Base-by-base conservation (phyloP, 1,284 basidiomycete species). In the Grifola frondosa region DNA sequence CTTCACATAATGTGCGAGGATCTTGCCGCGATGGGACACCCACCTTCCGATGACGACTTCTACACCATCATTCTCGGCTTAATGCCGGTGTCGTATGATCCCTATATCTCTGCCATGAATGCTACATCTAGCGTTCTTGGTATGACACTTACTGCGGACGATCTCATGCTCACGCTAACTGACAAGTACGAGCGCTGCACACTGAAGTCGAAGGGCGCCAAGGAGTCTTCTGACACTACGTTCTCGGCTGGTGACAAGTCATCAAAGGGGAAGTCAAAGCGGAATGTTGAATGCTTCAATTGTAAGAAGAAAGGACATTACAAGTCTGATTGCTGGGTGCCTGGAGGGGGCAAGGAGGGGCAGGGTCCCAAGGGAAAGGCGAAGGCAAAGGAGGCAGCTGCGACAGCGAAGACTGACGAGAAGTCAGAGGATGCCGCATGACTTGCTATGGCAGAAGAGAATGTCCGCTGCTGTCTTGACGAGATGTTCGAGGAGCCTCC, bases 341-440 rank as follows among this genome's bases (percentile, higher is more conserved):
- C 47, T 29, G 64, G 64, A 9, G 63, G 63, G 40, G 60, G 53
- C 23, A 62, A 59, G 39, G 56, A 62, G 26, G 58, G 56, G n/a
- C 56, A 58, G 49, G 52, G 46, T 4, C 56, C 48, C 31, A 40
- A 40, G 38, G 46, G 41, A 23, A 53, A 56, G 37, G 40, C 17
- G 8, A 52, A 48, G 32, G 43, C 42, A 32, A 50, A 44, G 26
- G 44, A 46, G n/a, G 48, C 44, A 16, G 43, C 40, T 23, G 37
- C 53, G 6, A 32, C 4, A 12, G 43, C 42, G 15, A 31, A 40
- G 29, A 28, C 22, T 39, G 30, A 32, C 16, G 30, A 42, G n/a
- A n/a, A n/a, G n/a, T n/a, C n/a, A n/a, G n/a, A n/a, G 33, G 46
- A 39, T 20, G 36, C 38, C 22, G 31, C 46, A 12, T 33, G 37